Base-by-base conservation (phyloP, 345 rosid genomes). In the Eucalyptus leucophloia region DNA sequence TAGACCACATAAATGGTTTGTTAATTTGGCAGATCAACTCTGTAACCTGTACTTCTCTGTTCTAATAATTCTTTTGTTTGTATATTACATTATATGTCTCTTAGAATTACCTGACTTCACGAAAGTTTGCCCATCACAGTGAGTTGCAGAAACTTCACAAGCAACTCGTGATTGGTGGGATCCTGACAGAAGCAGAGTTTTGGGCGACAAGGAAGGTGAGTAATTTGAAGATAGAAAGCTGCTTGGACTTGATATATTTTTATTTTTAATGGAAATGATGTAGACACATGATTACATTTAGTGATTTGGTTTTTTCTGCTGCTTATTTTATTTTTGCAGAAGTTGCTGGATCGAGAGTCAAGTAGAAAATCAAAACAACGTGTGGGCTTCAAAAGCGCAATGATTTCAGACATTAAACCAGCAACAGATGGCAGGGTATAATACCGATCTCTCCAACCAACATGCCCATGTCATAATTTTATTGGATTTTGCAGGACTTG, bases 201-300 rank as follows among this genome's bases (percentile, higher is more conserved):
- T 98, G 99, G 99, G 97, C 99, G n/a, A 94, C 98, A 86, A 95
- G 99, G 90, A 96, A 95, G 98, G 98, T 96, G 93, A 86, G 89
- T 85, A 60, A 72, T 89, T 47, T 56, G 49, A 45, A 42, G 69
- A 37, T 37, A 21, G 47, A 54, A 17, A 88, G 44, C 82, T 86
- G 86, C 87, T 77, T 40, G 47, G 7, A 21, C 30, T 18, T 5
- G 8, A 77, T 40, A 40, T 40, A 7, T 42, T 37, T 72, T 77
- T 37, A 37, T 37, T 56, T 88, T 34, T 13, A 28, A 87, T 67
- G 47, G 56, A 11, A 7, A 16, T 72, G 24, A 49, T 51, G 2
- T 86, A 50, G 40, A 86, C 60, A 49, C 86, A 62, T 77, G 77
- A 72, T 13, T 24, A 58, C 87, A 49, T 21, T 5, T 40, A 7